A percentile compares a stretch with the other conserved stretches of the same genome.
phyloP scores from a whole-genome alignment of 257 asterid species.

The Solanum tacnaense region DNA sequence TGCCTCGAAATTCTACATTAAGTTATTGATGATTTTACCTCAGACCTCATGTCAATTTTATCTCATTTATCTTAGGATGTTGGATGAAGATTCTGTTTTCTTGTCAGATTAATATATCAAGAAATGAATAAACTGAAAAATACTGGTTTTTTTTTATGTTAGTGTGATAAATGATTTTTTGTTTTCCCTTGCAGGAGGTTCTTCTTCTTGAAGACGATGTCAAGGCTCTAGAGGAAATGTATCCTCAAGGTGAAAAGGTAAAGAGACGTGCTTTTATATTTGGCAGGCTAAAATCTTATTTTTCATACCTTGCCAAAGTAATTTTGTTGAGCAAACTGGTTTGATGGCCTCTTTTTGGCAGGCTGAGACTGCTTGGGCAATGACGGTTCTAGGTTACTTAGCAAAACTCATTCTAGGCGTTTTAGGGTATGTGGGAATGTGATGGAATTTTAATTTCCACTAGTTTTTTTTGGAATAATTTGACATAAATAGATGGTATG shows the following conservation, averaged over 20 bases:
- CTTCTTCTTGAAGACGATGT: conserved; percentile 93
- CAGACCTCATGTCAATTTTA: not conserved
- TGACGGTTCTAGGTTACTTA: conserved; percentile 92
- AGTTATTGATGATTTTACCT: not conserved
- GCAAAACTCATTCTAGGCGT: conserved; percentile 84
- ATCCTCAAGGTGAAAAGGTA: conserved; percentile 99
- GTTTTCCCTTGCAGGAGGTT: conserved; percentile 50
- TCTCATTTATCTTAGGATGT: not conserved
- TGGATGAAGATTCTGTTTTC: not conserved
- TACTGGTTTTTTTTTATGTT: not conserved
- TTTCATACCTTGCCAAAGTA: not conserved
- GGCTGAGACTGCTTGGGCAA: conserved; percentile 98
- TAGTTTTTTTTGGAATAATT: not conserved
- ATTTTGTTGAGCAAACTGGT: not conserved
- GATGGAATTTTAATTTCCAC: not conserved
- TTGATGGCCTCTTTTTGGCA: conserved; percentile 15
- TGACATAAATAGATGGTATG: not conserved
- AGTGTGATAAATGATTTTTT: not conserved
- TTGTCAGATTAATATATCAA: not conserved
- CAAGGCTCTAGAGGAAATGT: conserved; percentile 94
- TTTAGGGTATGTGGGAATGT: conserved; percentile 44
- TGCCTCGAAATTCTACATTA: not conserved
- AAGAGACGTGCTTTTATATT: conserved; percentile 4
- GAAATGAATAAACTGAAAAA: not conserved
- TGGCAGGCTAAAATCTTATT: not conserved